These are phyloP conservation scores for Penicillium fimorum DNA, from an alignment of 495 filamentous ascomycete genomes.

Conservation along the genomic window DNA sequence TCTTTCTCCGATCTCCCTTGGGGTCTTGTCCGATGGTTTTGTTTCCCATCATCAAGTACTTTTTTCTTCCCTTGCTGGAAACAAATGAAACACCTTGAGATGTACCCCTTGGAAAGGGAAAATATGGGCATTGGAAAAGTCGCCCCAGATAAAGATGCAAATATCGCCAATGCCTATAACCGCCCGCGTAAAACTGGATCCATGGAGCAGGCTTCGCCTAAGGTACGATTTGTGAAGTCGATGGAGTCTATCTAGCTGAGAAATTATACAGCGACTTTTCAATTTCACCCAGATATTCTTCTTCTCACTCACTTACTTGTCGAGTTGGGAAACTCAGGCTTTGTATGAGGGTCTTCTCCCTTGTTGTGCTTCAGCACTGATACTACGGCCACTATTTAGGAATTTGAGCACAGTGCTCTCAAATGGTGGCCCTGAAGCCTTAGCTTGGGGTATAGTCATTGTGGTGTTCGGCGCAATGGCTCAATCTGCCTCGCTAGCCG, in stretches of 20 bases:
- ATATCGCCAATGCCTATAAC: neutral
- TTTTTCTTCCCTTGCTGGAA: neutral
- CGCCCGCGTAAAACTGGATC: neutral
- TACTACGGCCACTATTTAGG: neutral
- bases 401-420: conserved; percentile 17
- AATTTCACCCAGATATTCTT: conserved; percentile 25
- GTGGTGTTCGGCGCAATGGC: conserved; percentile 23
- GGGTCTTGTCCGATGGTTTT: neutral
- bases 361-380: neutral
- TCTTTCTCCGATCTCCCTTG: neutral
- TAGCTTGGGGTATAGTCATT: conserved; percentile 22
- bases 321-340: conserved; percentile 22
- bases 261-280: conserved; percentile 17
- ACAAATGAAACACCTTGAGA: conserved; percentile 11
- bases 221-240: neutral
- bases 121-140: neutral
- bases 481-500: conserved; percentile 28
- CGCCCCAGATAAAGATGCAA: neutral
- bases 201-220: conserved; percentile 2
- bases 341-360: conserved; percentile 2
- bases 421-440: conserved; percentile 19
- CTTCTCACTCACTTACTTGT: conserved; percentile 23
- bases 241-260: neutral
- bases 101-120: neutral
- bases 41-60: neutral